phyloP scores from a whole-genome alignment of 441 rosid genomes.

The Aleurites moluccanus region DNA sequence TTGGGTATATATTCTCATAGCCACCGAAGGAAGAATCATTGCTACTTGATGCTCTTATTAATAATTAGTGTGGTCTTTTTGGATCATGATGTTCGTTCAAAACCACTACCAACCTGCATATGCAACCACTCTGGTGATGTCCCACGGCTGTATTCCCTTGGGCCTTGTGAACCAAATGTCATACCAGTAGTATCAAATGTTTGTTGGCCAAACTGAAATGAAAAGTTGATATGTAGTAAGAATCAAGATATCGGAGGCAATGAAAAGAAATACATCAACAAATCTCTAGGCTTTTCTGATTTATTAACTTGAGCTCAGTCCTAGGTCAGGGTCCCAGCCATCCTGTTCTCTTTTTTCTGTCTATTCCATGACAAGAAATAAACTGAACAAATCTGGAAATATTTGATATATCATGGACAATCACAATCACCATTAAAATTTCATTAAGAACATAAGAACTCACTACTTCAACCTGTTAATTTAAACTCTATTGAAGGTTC shows the following conservation, averaged over 20 bases:
- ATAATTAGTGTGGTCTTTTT: slow-evolving; percentile 12
- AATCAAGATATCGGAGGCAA: not conserved
- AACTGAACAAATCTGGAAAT: not conserved
- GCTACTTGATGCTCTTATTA: slow-evolving; percentile 38
- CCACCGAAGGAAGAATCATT: slow-evolving; percentile 32
- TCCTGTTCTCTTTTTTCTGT: not conserved
- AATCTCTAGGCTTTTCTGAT: not conserved
- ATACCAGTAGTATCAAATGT: slow-evolving; percentile 51
- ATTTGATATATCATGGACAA: not conserved
- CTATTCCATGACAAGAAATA: slow-evolving; percentile 2
- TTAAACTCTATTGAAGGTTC: not conserved
- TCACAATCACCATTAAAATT: not conserved
- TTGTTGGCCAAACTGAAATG: slow-evolving; percentile 68
- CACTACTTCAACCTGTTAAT: not conserved
- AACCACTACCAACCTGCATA: slow-evolving; percentile 77
- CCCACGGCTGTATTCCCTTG: slow-evolving; percentile 57
- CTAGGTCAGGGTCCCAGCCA: slow-evolving; percentile 1
- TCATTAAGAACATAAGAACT: not conserved
- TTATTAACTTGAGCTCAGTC: slow-evolving; percentile 2
- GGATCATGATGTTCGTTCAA: slow-evolving; percentile 55
- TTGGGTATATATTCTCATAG: slow-evolving; percentile 29
- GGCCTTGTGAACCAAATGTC: slow-evolving; percentile 55
- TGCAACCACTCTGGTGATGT: slow-evolving; percentile 90
- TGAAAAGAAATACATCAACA: not conserved
- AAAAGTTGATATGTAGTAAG: slow-evolving; percentile 18